phyloP scores from a whole-genome alignment of 2,329 filamentous ascomycete species.

The Pseudogymnoascus sp. region DNA sequence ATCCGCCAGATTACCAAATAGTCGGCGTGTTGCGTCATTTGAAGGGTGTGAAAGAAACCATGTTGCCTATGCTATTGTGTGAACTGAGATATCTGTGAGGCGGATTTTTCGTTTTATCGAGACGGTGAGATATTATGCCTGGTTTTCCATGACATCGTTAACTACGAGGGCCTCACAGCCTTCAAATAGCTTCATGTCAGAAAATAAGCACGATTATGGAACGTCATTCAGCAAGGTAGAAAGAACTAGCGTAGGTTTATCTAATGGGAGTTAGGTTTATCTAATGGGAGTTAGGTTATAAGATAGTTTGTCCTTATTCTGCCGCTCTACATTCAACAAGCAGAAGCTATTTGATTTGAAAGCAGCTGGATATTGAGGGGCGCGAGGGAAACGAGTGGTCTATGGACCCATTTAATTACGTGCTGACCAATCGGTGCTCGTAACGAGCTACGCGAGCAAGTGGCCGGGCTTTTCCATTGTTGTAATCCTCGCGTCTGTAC shows the following conservation, averaged over 20 bases:
- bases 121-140: neutral
- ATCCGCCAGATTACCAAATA: neutral
- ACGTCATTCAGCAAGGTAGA: neutral
- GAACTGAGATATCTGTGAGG: neutral
- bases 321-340: neutral
- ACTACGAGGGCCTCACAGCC: neutral
- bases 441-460: neutral
- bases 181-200: neutral
- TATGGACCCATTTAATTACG: neutral
- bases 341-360: neutral
- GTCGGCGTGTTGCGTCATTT: neutral
- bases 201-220: neutral
- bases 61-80: neutral
- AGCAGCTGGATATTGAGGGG: neutral
- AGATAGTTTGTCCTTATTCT: neutral
- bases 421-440: neutral
- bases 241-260: neutral
- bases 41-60: constrained; percentile 42
- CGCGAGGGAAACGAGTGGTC: neutral
- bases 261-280: too few relatives aligned
- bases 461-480: too few relatives aligned
- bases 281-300: too few relatives aligned
- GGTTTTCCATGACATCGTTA: neutral
- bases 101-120: neutral
- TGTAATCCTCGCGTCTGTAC: too few relatives aligned